Percentiles rank a stretch among this genome's conserved stretches.
These are phyloP conservation scores for Lepidopterella palustris DNA, from an alignment of 495 filamentous ascomycete species.

Conservation along the genomic window DNA sequence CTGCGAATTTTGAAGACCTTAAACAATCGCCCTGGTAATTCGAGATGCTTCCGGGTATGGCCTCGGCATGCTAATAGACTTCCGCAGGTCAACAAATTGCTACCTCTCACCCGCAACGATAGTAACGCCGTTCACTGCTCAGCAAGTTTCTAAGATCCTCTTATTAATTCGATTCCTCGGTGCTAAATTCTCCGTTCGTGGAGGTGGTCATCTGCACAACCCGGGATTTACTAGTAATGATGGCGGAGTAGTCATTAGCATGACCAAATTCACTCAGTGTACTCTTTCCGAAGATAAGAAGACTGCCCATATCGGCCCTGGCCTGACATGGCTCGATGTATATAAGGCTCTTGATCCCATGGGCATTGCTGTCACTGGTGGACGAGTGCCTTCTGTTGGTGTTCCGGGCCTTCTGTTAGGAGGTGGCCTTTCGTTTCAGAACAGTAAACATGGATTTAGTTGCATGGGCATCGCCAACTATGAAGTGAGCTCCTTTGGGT, in stretches of 20 bases:
- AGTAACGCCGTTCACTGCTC: too few species aligned
- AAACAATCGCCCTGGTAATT: too few species aligned
- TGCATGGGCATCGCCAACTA: constrained; percentile 38
- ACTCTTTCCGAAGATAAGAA: not conserved
- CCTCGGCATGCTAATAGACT: too few species aligned
- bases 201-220: constrained; percentile 32
- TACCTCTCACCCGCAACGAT: too few species aligned
- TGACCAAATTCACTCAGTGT: constrained; percentile 23
- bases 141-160: too few species aligned
- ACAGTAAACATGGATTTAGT: constrained; percentile 48
- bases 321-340: constrained; percentile 10
- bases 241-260: constrained; percentile 34
- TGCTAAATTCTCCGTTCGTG: constrained; percentile 38
- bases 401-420: constrained; percentile 29
- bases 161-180: too few species aligned
- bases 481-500: too few species aligned
- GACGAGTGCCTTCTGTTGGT: constrained; percentile 34
- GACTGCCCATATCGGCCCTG: constrained; percentile 1
- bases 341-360: constrained; percentile 2
- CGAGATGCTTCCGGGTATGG: too few species aligned
- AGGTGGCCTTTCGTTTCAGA: constrained; percentile 7
- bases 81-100: too few species aligned
- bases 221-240: constrained; percentile 31
- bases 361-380: constrained; percentile 9
- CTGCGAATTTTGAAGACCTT: too few species aligned